Conservation (phyloP, 352 stramenopile species). For the Pythium rhizo-oryzae region DNA sequence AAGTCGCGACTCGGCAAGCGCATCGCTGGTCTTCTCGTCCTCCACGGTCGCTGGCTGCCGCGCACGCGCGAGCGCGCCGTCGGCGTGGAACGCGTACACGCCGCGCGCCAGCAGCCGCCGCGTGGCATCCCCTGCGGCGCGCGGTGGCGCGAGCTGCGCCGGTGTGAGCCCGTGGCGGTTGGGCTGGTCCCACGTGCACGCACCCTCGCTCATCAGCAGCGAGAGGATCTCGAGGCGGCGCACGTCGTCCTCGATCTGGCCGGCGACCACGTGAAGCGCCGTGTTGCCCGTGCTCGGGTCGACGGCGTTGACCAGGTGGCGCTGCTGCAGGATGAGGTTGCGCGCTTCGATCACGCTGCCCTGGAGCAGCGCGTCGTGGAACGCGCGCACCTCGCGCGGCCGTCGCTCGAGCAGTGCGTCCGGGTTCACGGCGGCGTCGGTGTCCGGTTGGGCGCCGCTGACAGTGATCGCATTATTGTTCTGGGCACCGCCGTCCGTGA, state of each 20-base stretch:
- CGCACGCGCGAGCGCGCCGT: constrained; percentile 16
- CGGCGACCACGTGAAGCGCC: constrained; percentile 48
- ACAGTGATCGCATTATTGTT: background rate
- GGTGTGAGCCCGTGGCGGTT: constrained; percentile 65
- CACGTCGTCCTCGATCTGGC: constrained; percentile 52
- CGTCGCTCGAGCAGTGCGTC: constrained; percentile 9
- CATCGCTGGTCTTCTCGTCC: background rate
- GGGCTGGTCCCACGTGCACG: constrained; percentile 37
- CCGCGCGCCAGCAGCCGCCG: constrained; percentile 40
- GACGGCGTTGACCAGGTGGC: constrained; percentile 58
- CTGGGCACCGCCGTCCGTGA: background rate
- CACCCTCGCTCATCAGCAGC: constrained; percentile 63
- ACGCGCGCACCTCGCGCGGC: constrained; percentile 38
- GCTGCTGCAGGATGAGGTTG: constrained; percentile 45
- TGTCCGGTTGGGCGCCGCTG: background rate
- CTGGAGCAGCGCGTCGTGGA: constrained; percentile 47
- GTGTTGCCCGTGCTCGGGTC: constrained; percentile 59
- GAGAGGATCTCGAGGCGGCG: constrained; percentile 48
- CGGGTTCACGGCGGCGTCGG: background rate
- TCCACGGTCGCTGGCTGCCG: background rate
- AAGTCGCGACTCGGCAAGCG: constrained; percentile 31
- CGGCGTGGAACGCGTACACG: constrained; percentile 55
- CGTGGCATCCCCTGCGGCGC: constrained; percentile 27
- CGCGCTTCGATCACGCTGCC: constrained; percentile 61
- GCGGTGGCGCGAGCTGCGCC: constrained; percentile 36